A percentile compares a stretch with the other conserved stretches of the same genome.
Conservation (phyloP, 129 eudicot species). For the Daucus carota region DNA sequence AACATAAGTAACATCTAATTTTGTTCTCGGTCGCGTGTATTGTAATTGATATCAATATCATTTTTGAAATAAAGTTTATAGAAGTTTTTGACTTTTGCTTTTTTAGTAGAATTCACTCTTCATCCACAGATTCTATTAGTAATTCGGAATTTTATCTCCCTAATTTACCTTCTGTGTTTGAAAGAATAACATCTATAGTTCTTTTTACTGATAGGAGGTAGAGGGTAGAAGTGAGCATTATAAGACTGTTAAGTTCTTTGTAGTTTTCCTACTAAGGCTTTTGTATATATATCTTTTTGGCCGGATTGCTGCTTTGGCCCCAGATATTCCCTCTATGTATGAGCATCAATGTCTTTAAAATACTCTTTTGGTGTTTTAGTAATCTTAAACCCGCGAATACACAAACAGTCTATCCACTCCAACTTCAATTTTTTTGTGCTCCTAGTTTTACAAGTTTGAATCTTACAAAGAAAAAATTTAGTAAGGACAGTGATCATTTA, state of each 20-base stretch:
- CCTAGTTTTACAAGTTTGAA: background rate
- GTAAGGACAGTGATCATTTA: background rate
- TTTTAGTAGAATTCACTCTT: too few species aligned
- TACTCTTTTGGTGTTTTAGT: background rate
- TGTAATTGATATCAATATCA: too few species aligned
- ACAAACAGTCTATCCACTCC: background rate
- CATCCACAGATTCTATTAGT: too few species aligned
- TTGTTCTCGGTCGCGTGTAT: too few species aligned
- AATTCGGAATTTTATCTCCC: too few species aligned
- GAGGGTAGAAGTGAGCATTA: background rate
- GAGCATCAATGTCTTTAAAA: background rate
- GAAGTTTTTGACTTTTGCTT: too few species aligned
- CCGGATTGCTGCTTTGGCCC: conserved; percentile 34
- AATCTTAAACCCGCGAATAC: background rate
- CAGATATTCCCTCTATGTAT: conserved; percentile 23
- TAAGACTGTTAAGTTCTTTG: background rate
- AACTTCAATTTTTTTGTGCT: background rate
- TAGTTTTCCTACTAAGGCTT: background rate
- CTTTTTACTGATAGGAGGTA: too few species aligned
- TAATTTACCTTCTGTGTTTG: too few species aligned
- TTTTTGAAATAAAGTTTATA: too few species aligned
- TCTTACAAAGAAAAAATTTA: background rate
- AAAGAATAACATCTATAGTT: too few species aligned
- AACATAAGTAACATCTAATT: too few species aligned
- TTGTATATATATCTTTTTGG: background rate